Evolutionary conservation across 257 asterid genomes (phyloP).

Genomic region (Paulownia fortunei): DNA sequence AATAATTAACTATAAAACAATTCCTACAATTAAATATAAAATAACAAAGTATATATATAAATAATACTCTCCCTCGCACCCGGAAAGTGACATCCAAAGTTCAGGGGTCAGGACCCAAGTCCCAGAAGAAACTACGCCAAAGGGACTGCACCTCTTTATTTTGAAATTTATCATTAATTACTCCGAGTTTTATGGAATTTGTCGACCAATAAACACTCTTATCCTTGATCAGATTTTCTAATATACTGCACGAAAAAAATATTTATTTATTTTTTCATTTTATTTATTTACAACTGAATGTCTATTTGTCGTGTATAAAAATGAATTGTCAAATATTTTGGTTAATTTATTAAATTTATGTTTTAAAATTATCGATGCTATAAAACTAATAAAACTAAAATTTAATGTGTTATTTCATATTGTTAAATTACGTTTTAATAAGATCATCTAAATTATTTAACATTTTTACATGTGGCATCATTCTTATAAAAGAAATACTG

Average conservation of each 20-base stretch:
- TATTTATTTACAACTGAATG: no score
- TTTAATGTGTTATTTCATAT: background rate
- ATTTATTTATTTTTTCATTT: no score
- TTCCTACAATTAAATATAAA: background rate
- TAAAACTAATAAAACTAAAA: no score
- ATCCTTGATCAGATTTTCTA: background rate
- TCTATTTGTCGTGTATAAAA: no score
- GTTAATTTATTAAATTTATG: no score
- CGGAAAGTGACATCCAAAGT: background rate
- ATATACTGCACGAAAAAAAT: no score
- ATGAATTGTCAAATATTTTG: no score
- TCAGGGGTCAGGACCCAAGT: no score
- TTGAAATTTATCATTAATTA: background rate
- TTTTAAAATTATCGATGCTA: no score
- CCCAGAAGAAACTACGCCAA: background rate
- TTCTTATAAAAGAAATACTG: no score
- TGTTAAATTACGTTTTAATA: no score
- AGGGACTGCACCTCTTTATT: slow-evolving; percentile 16
- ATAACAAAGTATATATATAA: background rate
- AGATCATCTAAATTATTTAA: background rate
- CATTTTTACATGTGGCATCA: no score
- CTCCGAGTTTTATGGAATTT: slow-evolving; percentile 12
- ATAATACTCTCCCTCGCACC: background rate
- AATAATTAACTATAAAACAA: background rate
- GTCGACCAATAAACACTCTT: background rate